Evolutionary conservation across 2,329 filamentous ascomycete genomes (phyloP).

Genomic region (Geosmithia flava): DNA sequence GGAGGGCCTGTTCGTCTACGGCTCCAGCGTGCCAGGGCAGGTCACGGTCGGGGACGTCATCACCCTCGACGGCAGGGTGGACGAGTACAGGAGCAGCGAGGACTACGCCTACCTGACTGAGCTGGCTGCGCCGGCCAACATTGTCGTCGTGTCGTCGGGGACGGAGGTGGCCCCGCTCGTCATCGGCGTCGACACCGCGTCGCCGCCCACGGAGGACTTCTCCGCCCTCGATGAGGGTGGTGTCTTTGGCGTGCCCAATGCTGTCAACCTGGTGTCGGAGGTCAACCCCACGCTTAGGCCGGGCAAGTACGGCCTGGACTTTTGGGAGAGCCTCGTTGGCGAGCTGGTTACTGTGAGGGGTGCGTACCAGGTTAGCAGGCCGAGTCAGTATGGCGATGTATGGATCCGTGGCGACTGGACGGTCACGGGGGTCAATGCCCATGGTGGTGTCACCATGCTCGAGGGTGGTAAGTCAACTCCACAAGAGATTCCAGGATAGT

Average conservation of each 20-base stretch:
- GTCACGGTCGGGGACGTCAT: constrained; percentile 51
- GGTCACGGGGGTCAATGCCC: constrained; percentile 46
- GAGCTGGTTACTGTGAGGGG: constrained; percentile 53
- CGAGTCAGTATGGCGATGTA: constrained; percentile 54
- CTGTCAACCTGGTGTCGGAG: constrained; percentile 40
- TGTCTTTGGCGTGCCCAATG: constrained; percentile 54
- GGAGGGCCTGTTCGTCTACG: constrained; percentile 48
- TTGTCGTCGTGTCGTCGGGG: constrained; percentile 37
- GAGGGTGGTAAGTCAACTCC: constrained; percentile 27
- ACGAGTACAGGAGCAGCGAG: constrained; percentile 37
- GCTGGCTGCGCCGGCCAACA: constrained; percentile 40
- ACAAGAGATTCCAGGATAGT: background rate
- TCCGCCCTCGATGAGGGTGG: constrained; percentile 52
- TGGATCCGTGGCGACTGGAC: constrained; percentile 58
- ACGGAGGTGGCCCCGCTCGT: constrained; percentile 44
- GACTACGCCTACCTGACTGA: constrained; percentile 54
- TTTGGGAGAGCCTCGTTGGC: constrained; percentile 59
- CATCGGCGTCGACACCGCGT: constrained; percentile 42
- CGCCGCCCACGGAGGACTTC: constrained; percentile 49
- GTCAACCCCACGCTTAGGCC: constrained; percentile 51
- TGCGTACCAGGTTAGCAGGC: constrained; percentile 43
- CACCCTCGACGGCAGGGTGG: constrained; percentile 44
- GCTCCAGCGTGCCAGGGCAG: constrained; percentile 23
- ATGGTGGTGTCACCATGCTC: constrained; percentile 53
- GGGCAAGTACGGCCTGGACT: constrained; percentile 53